Evolutionary conservation across 2,329 filamentous ascomycete genomes (phyloP), one percentile per base, ranked within the genome.

Genomic region (Graphilbum ipis-grandicollis): DNA sequence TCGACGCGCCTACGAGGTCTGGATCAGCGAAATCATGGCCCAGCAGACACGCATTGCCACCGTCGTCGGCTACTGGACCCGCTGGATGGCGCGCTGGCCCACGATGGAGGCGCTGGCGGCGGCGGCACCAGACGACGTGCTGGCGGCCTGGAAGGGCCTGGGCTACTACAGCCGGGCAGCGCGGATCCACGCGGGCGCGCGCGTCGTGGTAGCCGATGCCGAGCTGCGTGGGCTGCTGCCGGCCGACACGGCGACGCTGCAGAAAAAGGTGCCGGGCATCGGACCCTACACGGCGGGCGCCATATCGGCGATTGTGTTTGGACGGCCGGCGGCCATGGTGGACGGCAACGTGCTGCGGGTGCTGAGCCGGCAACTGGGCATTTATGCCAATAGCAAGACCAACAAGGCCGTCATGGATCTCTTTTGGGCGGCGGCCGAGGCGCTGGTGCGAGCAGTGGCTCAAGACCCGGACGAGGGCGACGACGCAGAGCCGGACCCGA

Each of bases 1-100:
- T 40, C 60, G 55, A 22, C 64, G 72, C 34, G 72, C 71, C 2
- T 77, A 77, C 53, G 64, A 75, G 49, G 71, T 77, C 33, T 76
- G 71, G 68, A 73, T 77, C 48, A 71, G 66, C 47, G 72, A 77
- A 54, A 68, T 75, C 45, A 77, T 77, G 72, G 60, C 76, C 10
- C 72, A 77, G 50, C 72, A 77, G 52, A 77, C 72, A 2, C 67
- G 72, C 21, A 72, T 77, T 4, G 62, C 66, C 3, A 66, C 65
- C 7, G 72, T 75, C 1, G 66, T 75, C 17, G 68, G 66, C 34
- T 77, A 77, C 49, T 77, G 71, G 67, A 69, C 65, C 22, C 58
- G 58, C 1, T 77, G 72, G 72, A 72, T 72, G 57, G 57, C 51
- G 1, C 62, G 62, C 39, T 77, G 71, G 70, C 70, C 71, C 1